phyloP scores from a whole-genome alignment of 2,329 filamentous ascomycete genomes.

The Chaetoscypha palmicola region DNA sequence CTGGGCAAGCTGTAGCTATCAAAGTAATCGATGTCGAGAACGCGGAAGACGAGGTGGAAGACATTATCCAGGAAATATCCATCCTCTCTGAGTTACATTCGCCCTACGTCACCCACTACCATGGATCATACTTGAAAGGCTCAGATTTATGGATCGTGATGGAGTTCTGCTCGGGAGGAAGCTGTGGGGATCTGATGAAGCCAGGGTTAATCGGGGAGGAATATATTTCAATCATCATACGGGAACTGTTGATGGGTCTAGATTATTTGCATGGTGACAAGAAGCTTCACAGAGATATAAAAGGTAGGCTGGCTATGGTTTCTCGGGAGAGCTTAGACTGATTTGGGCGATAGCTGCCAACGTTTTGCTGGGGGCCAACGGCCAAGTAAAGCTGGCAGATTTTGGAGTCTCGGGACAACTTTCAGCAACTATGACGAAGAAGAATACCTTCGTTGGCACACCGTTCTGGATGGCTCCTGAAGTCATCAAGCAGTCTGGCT shows the following conservation, averaged over 20 bases:
- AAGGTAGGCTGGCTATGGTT: constrained; percentile 50
- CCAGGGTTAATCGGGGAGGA: constrained; percentile 86
- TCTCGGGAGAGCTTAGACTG: constrained; percentile 8
- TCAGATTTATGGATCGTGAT: constrained; percentile 99
- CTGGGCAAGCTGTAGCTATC: constrained; percentile 90
- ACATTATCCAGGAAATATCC: constrained; percentile 98
- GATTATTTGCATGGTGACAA: constrained; percentile 93
- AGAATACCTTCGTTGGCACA: constrained; percentile 97
- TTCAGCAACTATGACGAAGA: constrained; percentile 98
- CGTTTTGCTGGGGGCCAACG: constrained; percentile 78
- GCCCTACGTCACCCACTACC: constrained; percentile 94
- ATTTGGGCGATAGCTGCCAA: constrained; percentile 66
- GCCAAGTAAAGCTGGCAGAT: constrained; percentile 94
- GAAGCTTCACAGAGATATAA: constrained; percentile 94
- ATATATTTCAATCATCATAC: constrained; percentile 92
- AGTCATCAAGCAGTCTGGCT: constrained; percentile 96
- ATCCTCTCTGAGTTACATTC: constrained; percentile 95
- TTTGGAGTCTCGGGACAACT: constrained; percentile 96
- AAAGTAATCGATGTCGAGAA: constrained; percentile 99
- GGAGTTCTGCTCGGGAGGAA: constrained; percentile 97
- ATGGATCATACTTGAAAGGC: constrained; percentile 92
- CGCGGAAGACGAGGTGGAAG: constrained; percentile 97
- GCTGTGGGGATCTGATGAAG: constrained; percentile 93
- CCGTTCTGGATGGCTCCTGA: constrained; percentile 99
- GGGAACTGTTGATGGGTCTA: constrained; percentile 80